Conservation (phyloP, 2,329 filamentous ascomycete species). For the Cladophialophora psammophila region DNA sequence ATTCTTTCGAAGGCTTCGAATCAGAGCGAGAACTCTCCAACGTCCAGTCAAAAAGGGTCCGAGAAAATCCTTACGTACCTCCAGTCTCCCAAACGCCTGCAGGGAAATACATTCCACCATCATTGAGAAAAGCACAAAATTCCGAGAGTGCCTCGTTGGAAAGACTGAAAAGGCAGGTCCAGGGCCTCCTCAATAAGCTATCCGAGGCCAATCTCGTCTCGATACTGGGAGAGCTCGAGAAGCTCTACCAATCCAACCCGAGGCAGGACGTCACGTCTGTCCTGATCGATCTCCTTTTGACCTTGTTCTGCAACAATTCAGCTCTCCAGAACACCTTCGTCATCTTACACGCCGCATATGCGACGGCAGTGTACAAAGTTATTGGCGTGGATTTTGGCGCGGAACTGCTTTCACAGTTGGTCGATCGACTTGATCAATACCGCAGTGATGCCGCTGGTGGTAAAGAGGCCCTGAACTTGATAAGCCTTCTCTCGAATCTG, state of each 20-base stretch:
- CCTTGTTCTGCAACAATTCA: constrained; percentile 80
- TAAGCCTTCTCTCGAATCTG: constrained; percentile 82
- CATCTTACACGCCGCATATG: constrained; percentile 87
- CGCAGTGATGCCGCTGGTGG: constrained; percentile 51
- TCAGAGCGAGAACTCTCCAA: constrained; percentile 45
- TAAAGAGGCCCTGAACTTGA: constrained; percentile 76
- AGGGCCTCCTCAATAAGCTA: constrained; percentile 89
- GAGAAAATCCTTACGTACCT: constrained; percentile 89
- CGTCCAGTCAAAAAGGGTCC: constrained; percentile 56
- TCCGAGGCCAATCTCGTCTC: constrained; percentile 89
- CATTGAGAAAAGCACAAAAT: constrained; percentile 69
- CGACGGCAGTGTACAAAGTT: constrained; percentile 84
- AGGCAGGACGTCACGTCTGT: constrained; percentile 87
- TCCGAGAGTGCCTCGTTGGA: constrained; percentile 71
- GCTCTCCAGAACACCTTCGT: constrained; percentile 86
- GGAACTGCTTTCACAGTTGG: constrained; percentile 78
- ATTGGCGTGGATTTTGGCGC: constrained; percentile 90
- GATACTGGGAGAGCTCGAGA: constrained; percentile 82
- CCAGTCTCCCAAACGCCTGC: constrained; percentile 60
- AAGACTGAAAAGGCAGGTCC: constrained; percentile 78
- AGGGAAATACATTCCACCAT: constrained; percentile 88
- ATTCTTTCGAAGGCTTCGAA: constrained; percentile 53
- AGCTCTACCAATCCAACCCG: constrained; percentile 81
- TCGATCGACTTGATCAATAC: constrained; percentile 76
- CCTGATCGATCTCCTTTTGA: constrained; percentile 77